phyloP scores from a whole-genome alignment of 1,139 yeast genomes.

The Debaryomyces robertsiae region DNA sequence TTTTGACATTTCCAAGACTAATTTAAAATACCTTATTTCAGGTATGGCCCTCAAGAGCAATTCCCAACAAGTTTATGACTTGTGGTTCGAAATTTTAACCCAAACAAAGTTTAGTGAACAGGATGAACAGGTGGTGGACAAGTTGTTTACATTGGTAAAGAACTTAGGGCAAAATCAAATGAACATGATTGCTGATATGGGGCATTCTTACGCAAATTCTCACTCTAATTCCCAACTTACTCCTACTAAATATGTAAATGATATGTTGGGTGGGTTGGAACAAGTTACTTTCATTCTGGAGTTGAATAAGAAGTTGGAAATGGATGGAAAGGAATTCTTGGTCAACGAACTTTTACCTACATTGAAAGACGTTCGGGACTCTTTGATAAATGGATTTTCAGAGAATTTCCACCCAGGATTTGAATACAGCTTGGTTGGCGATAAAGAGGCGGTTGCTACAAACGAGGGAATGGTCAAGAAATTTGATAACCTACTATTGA shows the following conservation, averaged over 20 bases:
- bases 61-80: slow-evolving; percentile 56
- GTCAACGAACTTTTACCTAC: slow-evolving; percentile 62
- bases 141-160: slow-evolving; percentile 72
- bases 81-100: slow-evolving; percentile 69
- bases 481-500: slow-evolving; percentile 30
- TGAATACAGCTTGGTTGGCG: slow-evolving; percentile 64
- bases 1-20: slow-evolving; percentile 41
- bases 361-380: slow-evolving; percentile 55
- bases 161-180: slow-evolving; percentile 77
- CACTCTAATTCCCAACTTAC: slow-evolving; percentile 69
- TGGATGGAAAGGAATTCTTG: slow-evolving; percentile 52
- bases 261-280: slow-evolving; percentile 68
- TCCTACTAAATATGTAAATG: slow-evolving; percentile 60
- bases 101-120: slow-evolving; percentile 60
- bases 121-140: slow-evolving; percentile 59
- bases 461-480: slow-evolving; percentile 45
- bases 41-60: slow-evolving; percentile 80
- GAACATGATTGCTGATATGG: slow-evolving; percentile 79
- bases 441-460: slow-evolving; percentile 38
- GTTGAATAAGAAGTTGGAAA: slow-evolving; percentile 54
- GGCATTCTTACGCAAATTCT: slow-evolving; percentile 81
- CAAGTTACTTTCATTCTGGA: slow-evolving; percentile 73
- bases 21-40: slow-evolving; percentile 53
- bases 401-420: slow-evolving; percentile 28
- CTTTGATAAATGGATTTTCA: slow-evolving; percentile 35